Evolutionary conservation across 495 filamentous ascomycete species (phyloP).

Genomic region (Penicillium salamii): DNA sequence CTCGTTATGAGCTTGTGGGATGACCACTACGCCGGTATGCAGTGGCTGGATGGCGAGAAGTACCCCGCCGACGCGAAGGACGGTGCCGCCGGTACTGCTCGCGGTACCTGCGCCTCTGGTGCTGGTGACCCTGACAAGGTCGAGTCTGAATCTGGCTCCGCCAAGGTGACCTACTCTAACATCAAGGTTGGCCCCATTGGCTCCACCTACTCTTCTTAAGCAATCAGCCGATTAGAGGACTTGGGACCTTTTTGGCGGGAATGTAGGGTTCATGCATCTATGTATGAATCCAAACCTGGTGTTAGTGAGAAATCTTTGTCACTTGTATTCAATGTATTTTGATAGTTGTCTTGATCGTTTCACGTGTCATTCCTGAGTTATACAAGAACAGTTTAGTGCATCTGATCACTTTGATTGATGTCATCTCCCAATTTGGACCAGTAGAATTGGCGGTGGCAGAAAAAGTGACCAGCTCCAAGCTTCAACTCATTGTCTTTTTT

Average conservation of each 20-base stretch:
- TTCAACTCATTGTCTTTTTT: not conserved
- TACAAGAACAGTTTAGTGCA: not conserved
- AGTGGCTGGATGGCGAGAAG: constrained; percentile 69
- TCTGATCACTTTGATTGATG: not conserved
- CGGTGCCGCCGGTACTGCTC: constrained; percentile 56
- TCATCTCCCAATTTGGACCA: constrained; percentile 1
- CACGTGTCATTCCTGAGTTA: no score
- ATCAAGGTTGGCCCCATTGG: constrained; percentile 33
- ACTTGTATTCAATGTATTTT: not conserved
- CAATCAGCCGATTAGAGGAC: not conserved
- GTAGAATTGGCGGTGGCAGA: constrained; percentile 8
- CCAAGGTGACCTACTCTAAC: constrained; percentile 64
- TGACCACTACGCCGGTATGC: constrained; percentile 70
- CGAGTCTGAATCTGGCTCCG: constrained; percentile 51
- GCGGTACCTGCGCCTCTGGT: constrained; percentile 60
- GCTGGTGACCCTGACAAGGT: constrained; percentile 61
- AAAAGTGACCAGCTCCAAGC: constrained; percentile 17
- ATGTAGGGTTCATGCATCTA: not conserved
- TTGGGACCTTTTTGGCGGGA: not conserved
- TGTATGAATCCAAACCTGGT: no score
- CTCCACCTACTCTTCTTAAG: constrained; percentile 51
- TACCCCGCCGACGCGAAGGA: constrained; percentile 57
- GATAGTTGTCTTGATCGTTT: not conserved
- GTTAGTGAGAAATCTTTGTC: no score
- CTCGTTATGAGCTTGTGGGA: constrained; percentile 73